Percentiles rank a stretch among this genome's conserved stretches.
These are phyloP conservation scores for Ceratobasidium theobromae DNA, from an alignment of 1,284 basidiomycete species.

Conservation along the genomic window DNA sequence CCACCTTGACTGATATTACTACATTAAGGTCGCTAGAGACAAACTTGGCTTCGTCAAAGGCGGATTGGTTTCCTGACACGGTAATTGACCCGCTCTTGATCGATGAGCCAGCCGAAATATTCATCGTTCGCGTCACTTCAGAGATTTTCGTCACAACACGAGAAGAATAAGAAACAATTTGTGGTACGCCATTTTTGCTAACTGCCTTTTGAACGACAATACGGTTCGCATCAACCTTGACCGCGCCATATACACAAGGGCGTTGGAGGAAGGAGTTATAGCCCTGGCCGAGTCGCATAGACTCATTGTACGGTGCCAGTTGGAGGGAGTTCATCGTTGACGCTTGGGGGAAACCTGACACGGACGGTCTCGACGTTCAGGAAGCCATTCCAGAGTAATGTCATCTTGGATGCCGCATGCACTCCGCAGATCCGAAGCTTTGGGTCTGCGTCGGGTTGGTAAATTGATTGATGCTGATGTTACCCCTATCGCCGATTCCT, in stretches of 20 bases:
- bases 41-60: conserved; percentile 4
- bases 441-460: no score
- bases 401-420: no score
- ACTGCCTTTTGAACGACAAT: not conserved
- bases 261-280: conserved; percentile 9
- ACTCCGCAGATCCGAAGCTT: no score
- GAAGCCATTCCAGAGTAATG: not conserved
- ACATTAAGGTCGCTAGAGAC: not conserved
- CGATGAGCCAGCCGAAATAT: not conserved
- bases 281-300: conserved; percentile 13
- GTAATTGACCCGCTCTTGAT: conserved; percentile 1
- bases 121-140: conserved; percentile 1
- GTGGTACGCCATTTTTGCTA: not conserved
- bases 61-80: not conserved
- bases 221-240: not conserved
- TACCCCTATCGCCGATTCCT: no score
- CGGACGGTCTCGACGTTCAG: not conserved
- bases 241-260: not conserved
- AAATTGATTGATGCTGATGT: no score
- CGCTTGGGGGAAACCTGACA: not conserved
- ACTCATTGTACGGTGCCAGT: conserved; percentile 4
- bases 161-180: conserved; percentile 3
- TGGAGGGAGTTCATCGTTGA: not conserved
- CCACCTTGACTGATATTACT: not conserved
- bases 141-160: not conserved